Evolutionary conservation across 805 yeast genomes (phyloP), one percentile per base, ranked within the genome.

Genomic region (Candida saitoana): DNA sequence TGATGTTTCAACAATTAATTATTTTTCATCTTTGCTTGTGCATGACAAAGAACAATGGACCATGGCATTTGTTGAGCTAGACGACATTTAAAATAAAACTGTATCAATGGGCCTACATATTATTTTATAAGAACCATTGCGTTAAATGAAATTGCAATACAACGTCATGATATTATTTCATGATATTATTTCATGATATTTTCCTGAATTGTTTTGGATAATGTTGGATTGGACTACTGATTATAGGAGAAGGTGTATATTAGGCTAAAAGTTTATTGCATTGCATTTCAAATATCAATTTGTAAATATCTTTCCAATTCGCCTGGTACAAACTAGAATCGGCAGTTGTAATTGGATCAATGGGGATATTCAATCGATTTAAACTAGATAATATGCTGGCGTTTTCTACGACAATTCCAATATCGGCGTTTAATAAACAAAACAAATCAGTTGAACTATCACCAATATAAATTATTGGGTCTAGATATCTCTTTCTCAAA

Each of bases 391-490:
- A 50, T 2, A 75, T 71, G 12, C 55, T 49, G 2, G 63, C 63
- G 4, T 67, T 66, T 14, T 55, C 63, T 39, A 81, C 63, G 1
- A 74, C 63, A 3, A 79, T 56, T 0, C 82, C 84, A 14, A 55
- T 48, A 44, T 71, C 71, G 2, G 77, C 73, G 29, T 63, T 65
- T 9, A 76, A 43, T 56, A 81, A 59, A 1, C 80, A 67, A 27
- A 78, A 53, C 3, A 78, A 58, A 60, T 82, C 88, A 0, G 85
- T 80, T 0, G 74, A 52, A 42, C 85, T 78, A 49, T 82, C 88
- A 1, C 88, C 88, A 12, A 80, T 62, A 50, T 80, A 82, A 17
- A 69, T 56, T 1, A 69, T 38, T 0, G 50, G 48, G 15, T 49
- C 56, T 5, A 5, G 18, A 24, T 36, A 14, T 14, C 12, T 7